Evolutionary conservation across 306 rosid genomes (phyloP).

Genomic region (Prunus davidiana): DNA sequence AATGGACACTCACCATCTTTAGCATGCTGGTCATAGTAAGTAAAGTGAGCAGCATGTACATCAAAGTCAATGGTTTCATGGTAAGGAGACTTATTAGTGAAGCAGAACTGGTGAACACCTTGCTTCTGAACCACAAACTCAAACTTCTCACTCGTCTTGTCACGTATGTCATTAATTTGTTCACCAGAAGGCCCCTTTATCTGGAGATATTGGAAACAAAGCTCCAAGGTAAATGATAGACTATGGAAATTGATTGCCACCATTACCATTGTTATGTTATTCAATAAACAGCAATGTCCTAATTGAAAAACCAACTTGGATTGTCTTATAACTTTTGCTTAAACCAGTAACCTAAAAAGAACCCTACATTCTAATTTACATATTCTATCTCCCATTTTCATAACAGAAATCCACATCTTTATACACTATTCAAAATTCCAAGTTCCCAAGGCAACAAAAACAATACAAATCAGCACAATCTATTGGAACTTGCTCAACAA

Average conservation of each 20-base stretch:
- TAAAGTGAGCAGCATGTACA: conserved; percentile 77
- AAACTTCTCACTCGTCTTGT: conserved; percentile 51
- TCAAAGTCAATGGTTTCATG: conserved; percentile 79
- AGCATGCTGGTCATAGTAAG: conserved; percentile 75
- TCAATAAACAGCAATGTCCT: background rate
- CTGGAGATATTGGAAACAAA: conserved; percentile 33
- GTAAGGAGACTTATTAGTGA: conserved; percentile 74
- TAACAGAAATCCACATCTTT: background rate
- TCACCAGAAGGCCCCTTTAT: conserved; percentile 83
- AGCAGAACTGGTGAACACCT: conserved; percentile 69
- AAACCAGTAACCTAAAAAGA: background rate
- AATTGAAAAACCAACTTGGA: background rate
- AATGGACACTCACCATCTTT: conserved; percentile 70
- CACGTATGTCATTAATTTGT: conserved; percentile 65
- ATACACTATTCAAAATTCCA: background rate
- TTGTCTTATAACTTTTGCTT: background rate
- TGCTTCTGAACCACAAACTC: conserved; percentile 55
- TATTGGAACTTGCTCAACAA: background rate
- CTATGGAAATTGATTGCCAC: background rate
- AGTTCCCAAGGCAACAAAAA: background rate
- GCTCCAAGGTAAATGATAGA: background rate
- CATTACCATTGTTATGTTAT: background rate
- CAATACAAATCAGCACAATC: background rate
- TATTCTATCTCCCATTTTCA: background rate
- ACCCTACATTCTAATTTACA: background rate